Base-by-base conservation (phyloP, 2,329 filamentous ascomycete genomes). In the Alternaria postmessia region DNA sequence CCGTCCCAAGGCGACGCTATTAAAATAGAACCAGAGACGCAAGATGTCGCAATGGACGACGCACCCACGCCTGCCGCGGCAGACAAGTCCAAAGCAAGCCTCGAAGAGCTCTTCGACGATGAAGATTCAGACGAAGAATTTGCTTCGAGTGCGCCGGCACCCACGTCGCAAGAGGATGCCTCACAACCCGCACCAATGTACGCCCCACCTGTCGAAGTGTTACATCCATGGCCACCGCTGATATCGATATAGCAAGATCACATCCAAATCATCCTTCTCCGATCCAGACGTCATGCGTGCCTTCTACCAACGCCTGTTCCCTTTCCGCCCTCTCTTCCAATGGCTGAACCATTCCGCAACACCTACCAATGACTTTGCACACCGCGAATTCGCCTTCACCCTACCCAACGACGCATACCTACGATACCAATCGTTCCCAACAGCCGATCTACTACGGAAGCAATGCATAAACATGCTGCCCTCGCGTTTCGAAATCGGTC, bases 311-410 rank as follows among this genome's bases (percentile, higher is more conserved):
- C 92, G 95, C 48, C 85, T 99, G 38, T 98, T 98, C 72, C 95
- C 95, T 5, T 99, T 96, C 85, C 89, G 94, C 61, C 91, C 92
- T 63, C 88, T 98, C 20, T 99, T 97, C 80, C 94, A 97, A 78
- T 99, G 95, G 95, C 87, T 99, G 48, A 99, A 98, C 76, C 95
- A 98, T 80, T 92, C 92, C 54, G 90, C 93, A 7, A 89, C 89
- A 7, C 94, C 95, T 0, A 90, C 91, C 5, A 90, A 89, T 66
- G 94, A 98, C 79, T 98, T 98, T 81, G 89, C 85, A 28, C 92
- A 98, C 77, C 91, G 95, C 75, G 95, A 99, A 79, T 98, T 99
- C 77, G 94, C 95, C 18, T 94, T 98, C 75, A 97, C 94, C 2
- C 85, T 98, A n/a, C 89, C 91, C 60, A 96, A 94, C 74, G 94